phyloP scores from a whole-genome alignment of 192 early-diverging fungal species.

The Lobosporangium transversale region DNA sequence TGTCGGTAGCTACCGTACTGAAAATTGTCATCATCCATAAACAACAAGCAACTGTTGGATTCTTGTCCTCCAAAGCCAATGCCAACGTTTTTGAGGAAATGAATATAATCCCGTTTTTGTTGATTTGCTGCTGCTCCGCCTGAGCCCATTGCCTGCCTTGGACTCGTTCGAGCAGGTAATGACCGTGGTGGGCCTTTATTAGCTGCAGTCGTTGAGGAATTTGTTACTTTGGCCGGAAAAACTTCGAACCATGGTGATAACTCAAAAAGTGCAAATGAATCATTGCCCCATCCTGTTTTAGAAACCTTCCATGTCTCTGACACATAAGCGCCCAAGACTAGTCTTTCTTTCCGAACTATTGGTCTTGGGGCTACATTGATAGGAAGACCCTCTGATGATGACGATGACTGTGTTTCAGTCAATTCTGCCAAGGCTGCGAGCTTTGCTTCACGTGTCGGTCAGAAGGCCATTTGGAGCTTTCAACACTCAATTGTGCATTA shows the following conservation, averaged over 20 bases:
- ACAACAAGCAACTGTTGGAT: slow-evolving; percentile 51
- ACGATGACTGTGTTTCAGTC: too few relatives aligned
- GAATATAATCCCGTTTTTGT: slow-evolving; percentile 14
- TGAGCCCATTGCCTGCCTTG: not conserved
- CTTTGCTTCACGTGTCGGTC: too few relatives aligned
- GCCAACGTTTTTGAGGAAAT: slow-evolving; percentile 49
- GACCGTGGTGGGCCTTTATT: not conserved
- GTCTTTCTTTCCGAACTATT: slow-evolving; percentile 25
- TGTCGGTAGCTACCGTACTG: slow-evolving; percentile 56
- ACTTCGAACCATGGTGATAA: slow-evolving; percentile 57
- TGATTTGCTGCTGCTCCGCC: not conserved
- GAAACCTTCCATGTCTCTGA: slow-evolving; percentile 64
- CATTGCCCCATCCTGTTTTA: slow-evolving; percentile 59
- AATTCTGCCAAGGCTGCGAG: too few relatives aligned
- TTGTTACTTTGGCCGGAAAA: slow-evolving; percentile 40
- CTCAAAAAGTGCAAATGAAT: slow-evolving; percentile 59
- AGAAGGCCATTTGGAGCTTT: too few relatives aligned
- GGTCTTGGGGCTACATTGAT: too few relatives aligned
- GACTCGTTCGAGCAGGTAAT: not conserved
- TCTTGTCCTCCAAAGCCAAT: slow-evolving; percentile 41
- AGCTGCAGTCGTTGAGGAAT: slow-evolving; percentile 24
- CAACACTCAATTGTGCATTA: slow-evolving; percentile 8
- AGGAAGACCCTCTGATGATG: too few relatives aligned
- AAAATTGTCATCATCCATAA: slow-evolving; percentile 60
- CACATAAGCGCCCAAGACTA: slow-evolving; percentile 61